Evolutionary conservation across 441 rosid species (phyloP), one percentile per base, ranked within the genome.

Genomic region (Eruca vesicaria): DNA sequence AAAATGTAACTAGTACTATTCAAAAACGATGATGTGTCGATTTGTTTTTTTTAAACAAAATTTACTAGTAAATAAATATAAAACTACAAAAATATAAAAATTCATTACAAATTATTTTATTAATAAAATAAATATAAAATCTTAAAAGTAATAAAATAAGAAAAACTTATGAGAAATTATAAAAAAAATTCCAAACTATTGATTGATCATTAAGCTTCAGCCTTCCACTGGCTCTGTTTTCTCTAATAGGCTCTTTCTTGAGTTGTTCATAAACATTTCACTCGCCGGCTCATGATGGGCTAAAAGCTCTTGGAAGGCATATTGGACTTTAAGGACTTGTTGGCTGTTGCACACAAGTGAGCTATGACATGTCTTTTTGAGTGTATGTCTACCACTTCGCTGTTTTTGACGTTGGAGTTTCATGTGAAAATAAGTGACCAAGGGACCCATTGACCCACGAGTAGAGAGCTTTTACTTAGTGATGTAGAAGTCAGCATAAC

Each of bases 401-500:
- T 20, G 1, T 1, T 9, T n/a, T 11, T 38, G 11, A 19, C 10
- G 6, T 55, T 21, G 35, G 63, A 41, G 38, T 35, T 61, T 28
- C 43, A 61, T 33, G 66, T 63, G 16, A 18, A 16, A 21, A 21
- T 18, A 61, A 36, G 16, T 68, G 32, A 58, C 19, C 53, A 45
- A 28, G 31, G 26, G 26, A 23, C 26, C 26, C 52, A 20, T 50
- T 62, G 36, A 71, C 28, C 68, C 75, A 61, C 61, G 15, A 61
- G 33, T 45, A 32, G 26, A 50, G 35, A 28, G 12, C 21, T n/a
- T 59, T 60, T 60, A 45, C 53, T 45, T 48, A 3, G 12, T 19
- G 58, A 50, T 76, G 70, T 45, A 61, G 14, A 75, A 68, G 68
- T 60, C 78, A 61, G 21, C 9, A 41, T 56, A 55, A 41, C 65